Percentiles rank a stretch among this genome's conserved stretches.
phyloP scores from a whole-genome alignment of 768 basidiomycete species.

The Auricularia heimuer region DNA sequence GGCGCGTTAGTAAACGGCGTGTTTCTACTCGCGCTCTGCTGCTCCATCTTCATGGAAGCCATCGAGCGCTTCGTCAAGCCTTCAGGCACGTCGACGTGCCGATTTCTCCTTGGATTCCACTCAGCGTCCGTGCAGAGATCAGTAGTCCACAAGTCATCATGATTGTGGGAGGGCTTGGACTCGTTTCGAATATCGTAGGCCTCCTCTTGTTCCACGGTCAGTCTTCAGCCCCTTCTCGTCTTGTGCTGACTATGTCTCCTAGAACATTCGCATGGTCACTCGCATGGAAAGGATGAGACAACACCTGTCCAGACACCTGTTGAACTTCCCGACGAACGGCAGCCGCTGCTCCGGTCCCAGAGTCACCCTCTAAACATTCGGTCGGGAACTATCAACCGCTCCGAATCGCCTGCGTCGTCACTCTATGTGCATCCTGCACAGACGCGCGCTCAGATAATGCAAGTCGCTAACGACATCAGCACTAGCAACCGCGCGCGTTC shows the following conservation, averaged over 20 bases:
- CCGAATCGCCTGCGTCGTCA: conserved; percentile 39
- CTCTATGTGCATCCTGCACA: conserved; percentile 53
- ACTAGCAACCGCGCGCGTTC: neutral
- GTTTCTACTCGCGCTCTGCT: conserved; percentile 92
- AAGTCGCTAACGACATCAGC: conserved; percentile 71
- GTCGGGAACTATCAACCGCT: neutral
- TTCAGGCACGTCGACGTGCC: conserved; percentile 42
- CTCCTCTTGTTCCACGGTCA: conserved; percentile 91
- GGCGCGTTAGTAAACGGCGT: conserved; percentile 95
- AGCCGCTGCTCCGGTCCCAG: neutral
- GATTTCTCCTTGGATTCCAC: conserved; percentile 5
- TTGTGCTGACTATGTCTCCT: neutral
- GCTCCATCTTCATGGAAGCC: conserved; percentile 90
- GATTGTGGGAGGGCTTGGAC: conserved; percentile 78
- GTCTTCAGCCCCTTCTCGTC: conserved; percentile 15
- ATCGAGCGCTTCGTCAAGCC: conserved; percentile 80
- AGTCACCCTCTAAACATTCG: neutral
- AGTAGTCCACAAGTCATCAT: conserved; percentile 83
- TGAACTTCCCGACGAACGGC: neutral
- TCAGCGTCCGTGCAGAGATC: conserved; percentile 48
- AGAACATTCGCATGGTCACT: neutral
- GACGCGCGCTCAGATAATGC: conserved; percentile 37
- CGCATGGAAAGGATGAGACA: neutral
- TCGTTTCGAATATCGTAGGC: conserved; percentile 87
- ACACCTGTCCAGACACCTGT: neutral